phyloP scores from a whole-genome alignment of 2,329 filamentous ascomycete genomes.

The Pestalotiopsis sp. region DNA sequence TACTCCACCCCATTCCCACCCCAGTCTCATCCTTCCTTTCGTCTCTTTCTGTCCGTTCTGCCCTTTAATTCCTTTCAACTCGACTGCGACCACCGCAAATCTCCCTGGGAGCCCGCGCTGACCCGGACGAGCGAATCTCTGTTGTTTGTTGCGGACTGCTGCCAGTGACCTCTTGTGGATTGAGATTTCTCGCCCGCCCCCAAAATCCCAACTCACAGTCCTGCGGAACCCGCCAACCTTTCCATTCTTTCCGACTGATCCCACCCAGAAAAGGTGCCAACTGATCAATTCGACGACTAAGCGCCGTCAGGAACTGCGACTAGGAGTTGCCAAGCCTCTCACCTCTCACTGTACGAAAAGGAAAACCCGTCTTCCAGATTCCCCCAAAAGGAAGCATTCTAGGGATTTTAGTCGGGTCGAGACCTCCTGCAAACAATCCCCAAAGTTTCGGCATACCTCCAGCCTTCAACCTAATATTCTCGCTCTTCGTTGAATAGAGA shows the following conservation, averaged over 20 bases:
- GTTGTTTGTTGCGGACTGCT: background rate
- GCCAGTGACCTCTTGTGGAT: background rate
- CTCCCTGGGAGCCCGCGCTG: conserved; percentile 5
- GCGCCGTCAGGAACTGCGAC: conserved; percentile 30
- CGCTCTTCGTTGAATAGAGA: conserved; percentile 1
- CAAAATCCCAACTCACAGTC: conserved; percentile 18
- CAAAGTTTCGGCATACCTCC: background rate
- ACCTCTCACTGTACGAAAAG: background rate
- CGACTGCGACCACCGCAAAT: background rate
- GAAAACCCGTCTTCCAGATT: background rate
- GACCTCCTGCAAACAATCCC: background rate
- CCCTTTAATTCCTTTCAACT: conserved; percentile 11
- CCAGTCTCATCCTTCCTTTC: conserved; percentile 12
- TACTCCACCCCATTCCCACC: conserved; percentile 8
- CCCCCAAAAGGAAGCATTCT: background rate
- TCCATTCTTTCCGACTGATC: conserved; percentile 26
- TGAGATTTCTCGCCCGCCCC: conserved; percentile 16
- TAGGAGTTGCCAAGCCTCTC: conserved; percentile 4
- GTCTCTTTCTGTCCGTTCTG: conserved; percentile 1
- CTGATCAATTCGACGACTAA: conserved; percentile 15
- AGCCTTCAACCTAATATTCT: background rate
- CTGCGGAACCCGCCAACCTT: background rate
- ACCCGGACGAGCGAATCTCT: background rate
- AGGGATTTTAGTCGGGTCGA: background rate
- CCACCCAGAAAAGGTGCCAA: background rate